phyloP scores from a whole-genome alignment of 768 basidiomycete genomes.

The Paxillus ammoniavirescens region DNA sequence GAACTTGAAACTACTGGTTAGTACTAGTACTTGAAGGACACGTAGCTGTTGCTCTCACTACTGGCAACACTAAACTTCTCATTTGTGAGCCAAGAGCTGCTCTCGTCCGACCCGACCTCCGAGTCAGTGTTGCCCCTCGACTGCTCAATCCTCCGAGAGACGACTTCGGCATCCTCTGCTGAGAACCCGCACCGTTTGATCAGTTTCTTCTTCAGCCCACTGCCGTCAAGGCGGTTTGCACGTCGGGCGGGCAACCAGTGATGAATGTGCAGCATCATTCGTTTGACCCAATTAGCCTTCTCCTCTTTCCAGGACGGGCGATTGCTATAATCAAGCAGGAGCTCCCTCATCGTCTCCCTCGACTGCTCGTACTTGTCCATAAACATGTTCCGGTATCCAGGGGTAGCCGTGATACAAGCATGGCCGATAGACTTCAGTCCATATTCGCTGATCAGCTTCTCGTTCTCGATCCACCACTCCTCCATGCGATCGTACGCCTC shows the following conservation, averaged over 20 bases:
- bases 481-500: constrained; percentile 33
- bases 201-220: constrained; percentile 20
- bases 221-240: constrained; percentile 6
- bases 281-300: constrained; percentile 24
- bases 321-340: constrained; percentile 18
- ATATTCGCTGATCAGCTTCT: constrained; percentile 29
- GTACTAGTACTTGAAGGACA: neutral
- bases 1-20: too few species aligned
- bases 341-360: constrained; percentile 17
- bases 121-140: neutral
- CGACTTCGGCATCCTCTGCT: constrained; percentile 14
- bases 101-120: constrained; percentile 10
- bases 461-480: constrained; percentile 41
- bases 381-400: constrained; percentile 18
- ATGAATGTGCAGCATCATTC: constrained; percentile 25
- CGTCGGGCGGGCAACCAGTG: constrained; percentile 19
- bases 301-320: constrained; percentile 23
- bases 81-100: constrained; percentile 15
- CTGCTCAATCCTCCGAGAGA: constrained; percentile 20
- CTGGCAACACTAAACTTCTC: constrained; percentile 9
- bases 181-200: constrained; percentile 24
- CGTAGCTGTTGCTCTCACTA: constrained; percentile 3
- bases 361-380: constrained; percentile 35
- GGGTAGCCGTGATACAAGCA: constrained; percentile 40
- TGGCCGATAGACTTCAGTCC: constrained; percentile 35